These are phyloP conservation scores for Skeletonema menzelii DNA, from an alignment of 108 stramenopile genomes.

Conservation along the genomic window DNA sequence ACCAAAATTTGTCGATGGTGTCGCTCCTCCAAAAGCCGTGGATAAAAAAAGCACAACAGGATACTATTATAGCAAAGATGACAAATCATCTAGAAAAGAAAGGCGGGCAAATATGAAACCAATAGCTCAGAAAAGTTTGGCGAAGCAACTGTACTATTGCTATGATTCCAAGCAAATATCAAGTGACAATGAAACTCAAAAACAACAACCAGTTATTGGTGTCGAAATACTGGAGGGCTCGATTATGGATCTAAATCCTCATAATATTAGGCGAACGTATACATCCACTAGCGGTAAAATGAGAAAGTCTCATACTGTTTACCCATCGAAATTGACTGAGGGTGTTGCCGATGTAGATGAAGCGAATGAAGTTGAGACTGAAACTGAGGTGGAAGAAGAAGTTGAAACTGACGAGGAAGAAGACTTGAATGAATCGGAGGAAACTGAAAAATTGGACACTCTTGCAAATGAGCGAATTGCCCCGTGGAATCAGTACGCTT, in stretches of 20 bases:
- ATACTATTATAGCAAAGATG: not conserved
- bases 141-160: constrained; percentile 48
- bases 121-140: constrained; percentile 72
- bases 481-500: constrained; percentile 90
- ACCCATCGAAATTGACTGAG: constrained; percentile 59
- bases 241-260: constrained; percentile 66
- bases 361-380: constrained; percentile 10
- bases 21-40: constrained; percentile 58
- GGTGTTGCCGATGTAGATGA: constrained; percentile 41
- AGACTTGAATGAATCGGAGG: constrained; percentile 12
- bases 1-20: constrained; percentile 42
- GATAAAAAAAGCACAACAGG: constrained; percentile 8
- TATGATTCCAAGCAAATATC: constrained; percentile 13
- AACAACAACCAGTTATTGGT: constrained; percentile 38
- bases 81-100: constrained; percentile 14
- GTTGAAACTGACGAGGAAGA: not conserved
- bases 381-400: not conserved
- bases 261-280: constrained; percentile 72
- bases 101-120: constrained; percentile 22
- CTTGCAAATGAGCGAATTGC: constrained; percentile 60
- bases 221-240: constrained; percentile 79
- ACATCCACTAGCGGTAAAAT: constrained; percentile 34
- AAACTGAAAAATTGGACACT: constrained; percentile 14
- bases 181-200: not conserved
- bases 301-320: constrained; percentile 55